Evolutionary conservation across 805 yeast genomes (phyloP).

Genomic region (Myxozyma sirexii): DNA sequence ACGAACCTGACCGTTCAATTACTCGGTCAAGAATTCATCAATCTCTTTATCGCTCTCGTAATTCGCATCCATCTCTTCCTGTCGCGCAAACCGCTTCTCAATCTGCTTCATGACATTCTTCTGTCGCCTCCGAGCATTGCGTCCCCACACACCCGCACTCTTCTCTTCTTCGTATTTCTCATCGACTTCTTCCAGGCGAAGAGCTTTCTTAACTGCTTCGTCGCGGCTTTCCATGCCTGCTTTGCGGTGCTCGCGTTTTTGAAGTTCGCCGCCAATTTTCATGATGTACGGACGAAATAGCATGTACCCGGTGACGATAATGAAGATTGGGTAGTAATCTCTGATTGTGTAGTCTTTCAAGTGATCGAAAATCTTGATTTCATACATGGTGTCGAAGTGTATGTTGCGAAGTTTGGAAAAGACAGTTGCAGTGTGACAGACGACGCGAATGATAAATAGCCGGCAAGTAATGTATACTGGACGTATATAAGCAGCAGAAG

Average conservation of each 20-base stretch:
- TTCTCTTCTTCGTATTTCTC: conserved; percentile 25
- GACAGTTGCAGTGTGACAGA: neutral
- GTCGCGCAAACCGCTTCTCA: conserved; percentile 31
- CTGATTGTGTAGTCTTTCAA: conserved; percentile 23
- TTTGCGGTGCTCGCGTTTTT: conserved; percentile 29
- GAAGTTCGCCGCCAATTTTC: conserved; percentile 28
- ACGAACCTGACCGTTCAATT: too few relatives aligned
- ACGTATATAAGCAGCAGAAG: too few relatives aligned
- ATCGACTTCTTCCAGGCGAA: conserved; percentile 22
- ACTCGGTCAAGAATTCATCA: conserved; percentile 48
- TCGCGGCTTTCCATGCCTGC: conserved; percentile 15
- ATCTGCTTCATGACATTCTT: conserved; percentile 32
- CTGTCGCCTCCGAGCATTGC: conserved; percentile 36
- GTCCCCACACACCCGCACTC: conserved; percentile 32
- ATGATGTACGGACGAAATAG: conserved; percentile 35
- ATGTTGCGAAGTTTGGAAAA: neutral
- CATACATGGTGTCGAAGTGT: neutral
- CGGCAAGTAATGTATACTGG: too few relatives aligned
- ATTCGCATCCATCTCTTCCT: conserved; percentile 33
- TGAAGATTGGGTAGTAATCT: conserved; percentile 30
- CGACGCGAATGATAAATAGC: too few relatives aligned
- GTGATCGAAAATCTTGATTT: conserved; percentile 6
- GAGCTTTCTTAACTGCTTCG: conserved; percentile 22
- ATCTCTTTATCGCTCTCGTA: conserved; percentile 31
- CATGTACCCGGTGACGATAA: conserved; percentile 34